A percentile compares a stretch with the other conserved stretches of the same genome.
Evolutionary conservation across 306 rosid species (phyloP).

Genomic region (Lotus japonicus): DNA sequence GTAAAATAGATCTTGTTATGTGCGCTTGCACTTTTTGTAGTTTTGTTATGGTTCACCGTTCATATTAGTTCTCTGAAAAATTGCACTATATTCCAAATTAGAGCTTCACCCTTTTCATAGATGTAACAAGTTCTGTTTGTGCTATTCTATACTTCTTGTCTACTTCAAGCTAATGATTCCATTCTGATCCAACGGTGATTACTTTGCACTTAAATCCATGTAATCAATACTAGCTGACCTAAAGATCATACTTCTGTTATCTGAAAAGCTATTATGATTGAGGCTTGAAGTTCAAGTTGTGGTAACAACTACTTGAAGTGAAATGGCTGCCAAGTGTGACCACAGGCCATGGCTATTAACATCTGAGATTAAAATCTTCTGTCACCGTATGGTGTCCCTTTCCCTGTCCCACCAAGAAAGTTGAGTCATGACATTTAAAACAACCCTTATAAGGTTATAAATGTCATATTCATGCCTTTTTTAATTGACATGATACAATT

Average conservation of each 20-base stretch:
- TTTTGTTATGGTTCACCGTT: neutral
- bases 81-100: neutral
- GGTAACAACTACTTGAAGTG: no score
- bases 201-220: neutral
- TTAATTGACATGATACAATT: no score
- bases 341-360: no score
- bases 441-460: no score
- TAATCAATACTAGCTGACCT: neutral
- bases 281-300: no score
- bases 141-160: neutral
- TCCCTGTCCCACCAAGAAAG: no score
- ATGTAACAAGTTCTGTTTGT: neutral
- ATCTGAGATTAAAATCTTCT: no score
- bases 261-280: no score
- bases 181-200: neutral
- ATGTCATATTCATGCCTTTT: no score
- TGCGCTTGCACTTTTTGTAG: neutral
- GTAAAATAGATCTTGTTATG: neutral
- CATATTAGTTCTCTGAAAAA: conserved; percentile 4
- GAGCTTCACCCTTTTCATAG: conserved; percentile 1
- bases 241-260: neutral
- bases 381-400: no score
- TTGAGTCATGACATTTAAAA: no score
- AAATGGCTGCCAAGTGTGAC: neutral
- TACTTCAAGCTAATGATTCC: neutral